Percentiles rank a stretch among this genome's conserved stretches.
Evolutionary conservation across 768 basidiomycete genomes (phyloP).

Genomic region (Tricholoma sp.): DNA sequence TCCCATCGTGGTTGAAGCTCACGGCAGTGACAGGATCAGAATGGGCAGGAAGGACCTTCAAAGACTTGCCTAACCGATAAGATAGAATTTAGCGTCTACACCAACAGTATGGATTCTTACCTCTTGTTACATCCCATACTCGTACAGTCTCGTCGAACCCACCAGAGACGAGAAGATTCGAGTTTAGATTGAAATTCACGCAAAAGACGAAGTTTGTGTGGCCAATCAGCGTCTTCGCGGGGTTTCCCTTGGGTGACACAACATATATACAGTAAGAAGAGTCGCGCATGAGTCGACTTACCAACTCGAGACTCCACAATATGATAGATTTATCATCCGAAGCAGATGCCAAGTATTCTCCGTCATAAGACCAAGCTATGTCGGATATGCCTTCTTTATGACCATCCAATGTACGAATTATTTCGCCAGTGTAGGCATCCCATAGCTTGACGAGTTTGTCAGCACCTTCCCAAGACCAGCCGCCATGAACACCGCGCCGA

Average conservation of each 20-base stretch:
- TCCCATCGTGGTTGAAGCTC: conserved; percentile 91
- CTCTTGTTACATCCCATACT: conserved; percentile 94
- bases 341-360: conserved; percentile 80
- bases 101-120: conserved; percentile 30
- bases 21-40: conserved; percentile 96
- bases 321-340: conserved; percentile 90
- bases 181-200: conserved; percentile 85
- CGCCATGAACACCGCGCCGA: conserved; percentile 16
- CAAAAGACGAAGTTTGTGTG: conserved; percentile 96
- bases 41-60: conserved; percentile 90
- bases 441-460: conserved; percentile 82
- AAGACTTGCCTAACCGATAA: conserved; percentile 55
- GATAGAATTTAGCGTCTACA: neutral
- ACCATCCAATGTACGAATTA: conserved; percentile 66
- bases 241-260: conserved; percentile 37
- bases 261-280: neutral
- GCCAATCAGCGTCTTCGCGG: conserved; percentile 65
- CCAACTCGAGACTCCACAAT: conserved; percentile 77
- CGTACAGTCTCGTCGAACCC: conserved; percentile 94
- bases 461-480: conserved; percentile 55
- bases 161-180: conserved; percentile 88
- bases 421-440: conserved; percentile 69
- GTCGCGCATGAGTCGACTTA: conserved; percentile 22
- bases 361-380: conserved; percentile 83
- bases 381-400: conserved; percentile 86